Evolutionary conservation across 208 protist genomes (phyloP).

Genomic region (Wallacemonas sp.): DNA sequence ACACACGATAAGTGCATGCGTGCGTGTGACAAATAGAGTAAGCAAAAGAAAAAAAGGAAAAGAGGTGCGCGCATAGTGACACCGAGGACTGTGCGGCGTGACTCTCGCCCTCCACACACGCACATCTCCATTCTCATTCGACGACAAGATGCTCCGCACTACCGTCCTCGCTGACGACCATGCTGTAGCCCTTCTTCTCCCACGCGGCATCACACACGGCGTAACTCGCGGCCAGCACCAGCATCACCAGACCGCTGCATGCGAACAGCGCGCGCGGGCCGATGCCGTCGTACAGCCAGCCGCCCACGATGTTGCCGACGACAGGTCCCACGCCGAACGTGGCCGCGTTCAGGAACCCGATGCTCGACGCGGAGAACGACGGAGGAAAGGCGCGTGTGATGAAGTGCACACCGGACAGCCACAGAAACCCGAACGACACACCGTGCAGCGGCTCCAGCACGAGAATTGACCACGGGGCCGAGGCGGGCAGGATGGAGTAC

Average conservation of each 20-base stretch:
- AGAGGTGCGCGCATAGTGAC: too few species aligned
- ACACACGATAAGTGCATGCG: too few species aligned
- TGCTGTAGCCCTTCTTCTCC: conserved; percentile 15
- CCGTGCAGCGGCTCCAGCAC: conserved; percentile 41
- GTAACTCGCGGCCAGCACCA: conserved; percentile 17
- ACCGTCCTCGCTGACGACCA: conserved; percentile 9
- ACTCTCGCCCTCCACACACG: too few species aligned
- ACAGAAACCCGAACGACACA: conserved; percentile 35
- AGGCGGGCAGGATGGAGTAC: conserved; percentile 26
- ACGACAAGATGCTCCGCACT: too few species aligned
- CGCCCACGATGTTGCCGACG: conserved; percentile 31
- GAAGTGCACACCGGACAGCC: conserved; percentile 36
- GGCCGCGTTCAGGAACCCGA: conserved; percentile 33
- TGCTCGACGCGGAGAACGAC: conserved; percentile 15
- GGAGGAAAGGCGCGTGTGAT: conserved; percentile 22
- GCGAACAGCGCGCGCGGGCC: conserved; percentile 32
- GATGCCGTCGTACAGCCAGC: conserved; percentile 25
- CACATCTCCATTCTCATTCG: neutral
- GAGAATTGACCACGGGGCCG: conserved; percentile 30
- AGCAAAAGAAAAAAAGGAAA: too few species aligned
- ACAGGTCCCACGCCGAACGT: conserved; percentile 38
- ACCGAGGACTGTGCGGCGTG: too few species aligned
- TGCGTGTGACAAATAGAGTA: too few species aligned
- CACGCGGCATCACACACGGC: conserved; percentile 10
- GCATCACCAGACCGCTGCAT: conserved; percentile 16